These are phyloP conservation scores for Russula earlei DNA, from an alignment of 768 basidiomycete species.

Conservation along the genomic window DNA sequence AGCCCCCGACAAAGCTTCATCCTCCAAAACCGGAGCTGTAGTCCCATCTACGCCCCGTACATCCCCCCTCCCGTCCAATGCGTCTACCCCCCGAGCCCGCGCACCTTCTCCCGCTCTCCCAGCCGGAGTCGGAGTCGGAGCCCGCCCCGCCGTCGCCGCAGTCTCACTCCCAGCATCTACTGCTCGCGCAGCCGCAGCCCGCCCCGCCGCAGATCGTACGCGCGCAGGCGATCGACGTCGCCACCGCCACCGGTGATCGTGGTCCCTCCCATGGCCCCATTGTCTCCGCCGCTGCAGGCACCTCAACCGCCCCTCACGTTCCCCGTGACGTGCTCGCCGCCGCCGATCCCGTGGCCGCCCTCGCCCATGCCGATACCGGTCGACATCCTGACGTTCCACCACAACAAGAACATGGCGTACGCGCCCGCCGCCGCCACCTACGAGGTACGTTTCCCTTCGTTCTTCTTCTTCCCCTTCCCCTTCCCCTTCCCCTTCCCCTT, in stretches of 20 bases:
- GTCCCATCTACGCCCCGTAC: too few species aligned
- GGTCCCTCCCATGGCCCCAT: background rate
- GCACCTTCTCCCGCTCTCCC: too few species aligned
- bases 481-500: too few species aligned
- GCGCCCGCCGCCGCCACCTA: slow-evolving; percentile 14
- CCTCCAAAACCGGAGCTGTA: background rate
- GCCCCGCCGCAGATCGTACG: background rate
- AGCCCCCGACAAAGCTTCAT: background rate
- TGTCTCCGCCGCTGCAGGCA: too few species aligned
- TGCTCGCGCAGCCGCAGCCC: background rate
- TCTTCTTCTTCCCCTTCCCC: background rate
- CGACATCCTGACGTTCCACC: slow-evolving; percentile 14
- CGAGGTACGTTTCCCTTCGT: background rate
- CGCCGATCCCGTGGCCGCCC: background rate
- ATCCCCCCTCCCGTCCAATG: too few species aligned
- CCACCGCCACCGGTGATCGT: background rate
- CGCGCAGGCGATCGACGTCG: background rate
- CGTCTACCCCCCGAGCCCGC: too few species aligned
- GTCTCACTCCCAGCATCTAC: background rate
- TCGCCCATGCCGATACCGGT: background rate
- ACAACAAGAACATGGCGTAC: slow-evolving; percentile 15
- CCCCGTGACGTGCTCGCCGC: background rate
- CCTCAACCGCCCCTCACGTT: background rate
- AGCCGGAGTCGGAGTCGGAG: too few species aligned
- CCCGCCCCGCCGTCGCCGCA: background rate